Conservation (phyloP, 768 basidiomycete species). For the Chalciporus piperatus region DNA sequence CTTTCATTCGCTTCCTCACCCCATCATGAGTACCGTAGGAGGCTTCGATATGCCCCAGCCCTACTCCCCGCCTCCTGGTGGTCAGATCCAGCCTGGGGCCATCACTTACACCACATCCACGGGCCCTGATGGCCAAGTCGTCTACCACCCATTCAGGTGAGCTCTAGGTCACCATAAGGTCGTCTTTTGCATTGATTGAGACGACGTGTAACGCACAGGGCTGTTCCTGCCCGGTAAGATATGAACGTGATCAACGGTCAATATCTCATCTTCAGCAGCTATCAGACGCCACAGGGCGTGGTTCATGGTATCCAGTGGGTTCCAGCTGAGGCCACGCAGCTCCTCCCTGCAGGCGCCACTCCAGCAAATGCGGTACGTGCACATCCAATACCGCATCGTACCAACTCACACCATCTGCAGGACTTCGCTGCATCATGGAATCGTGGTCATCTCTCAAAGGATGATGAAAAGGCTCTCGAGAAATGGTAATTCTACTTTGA, state of each 20-base stretch:
- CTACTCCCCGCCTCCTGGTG: slow-evolving; percentile 30
- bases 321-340: slow-evolving; percentile 65
- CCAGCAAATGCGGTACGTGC: slow-evolving; percentile 53
- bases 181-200: slow-evolving; percentile 10
- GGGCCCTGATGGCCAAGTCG: slow-evolving; percentile 55
- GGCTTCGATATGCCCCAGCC: slow-evolving; percentile 30
- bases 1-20: slow-evolving; percentile 11
- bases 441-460: slow-evolving; percentile 38
- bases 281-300: slow-evolving; percentile 66
- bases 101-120: slow-evolving; percentile 70
- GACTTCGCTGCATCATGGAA: slow-evolving; percentile 60
- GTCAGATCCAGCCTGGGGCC: slow-evolving; percentile 61
- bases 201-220: slow-evolving; percentile 42
- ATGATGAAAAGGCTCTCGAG: slow-evolving; percentile 41
- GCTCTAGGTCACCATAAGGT: slow-evolving; percentile 20
- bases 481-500: slow-evolving; percentile 40
- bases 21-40: slow-evolving; percentile 21
- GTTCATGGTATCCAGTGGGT: slow-evolving; percentile 65
- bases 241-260: neutral
- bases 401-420: slow-evolving; percentile 31
- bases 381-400: slow-evolving; percentile 5
- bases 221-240: slow-evolving; percentile 68
- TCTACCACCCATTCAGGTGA: slow-evolving; percentile 76
- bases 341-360: slow-evolving; percentile 57
- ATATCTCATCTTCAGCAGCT: slow-evolving; percentile 41